Percentiles rank a stretch among this genome's conserved stretches.
Evolutionary conservation across 2,329 filamentous ascomycete genomes (phyloP).

Genomic region (Curvularia sp.): DNA sequence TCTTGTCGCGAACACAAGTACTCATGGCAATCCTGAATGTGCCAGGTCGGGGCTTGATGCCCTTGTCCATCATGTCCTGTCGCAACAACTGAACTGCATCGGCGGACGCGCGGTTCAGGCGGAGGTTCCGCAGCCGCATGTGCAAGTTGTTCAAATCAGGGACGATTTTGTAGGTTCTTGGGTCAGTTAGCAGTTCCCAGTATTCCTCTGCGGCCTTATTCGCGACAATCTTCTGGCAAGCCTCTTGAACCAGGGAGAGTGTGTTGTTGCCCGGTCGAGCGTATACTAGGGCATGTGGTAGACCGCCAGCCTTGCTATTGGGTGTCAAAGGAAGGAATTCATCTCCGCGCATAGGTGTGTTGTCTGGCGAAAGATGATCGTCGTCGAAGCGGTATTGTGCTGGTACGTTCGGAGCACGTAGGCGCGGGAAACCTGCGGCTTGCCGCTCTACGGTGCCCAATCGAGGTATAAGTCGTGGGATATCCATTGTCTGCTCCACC

Average conservation of each 20-base stretch:
- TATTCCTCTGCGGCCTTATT: constrained; percentile 73
- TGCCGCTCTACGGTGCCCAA: constrained; percentile 41
- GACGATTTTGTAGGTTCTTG: constrained; percentile 61
- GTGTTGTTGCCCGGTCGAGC: constrained; percentile 60
- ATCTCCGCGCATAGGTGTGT: constrained; percentile 34
- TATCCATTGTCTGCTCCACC: constrained; percentile 80
- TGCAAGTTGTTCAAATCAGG: constrained; percentile 78
- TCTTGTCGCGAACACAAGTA: constrained; percentile 76
- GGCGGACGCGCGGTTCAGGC: constrained; percentile 69
- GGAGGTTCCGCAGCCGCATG: constrained; percentile 71
- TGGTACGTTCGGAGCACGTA: constrained; percentile 49
- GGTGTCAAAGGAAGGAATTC: constrained; percentile 42
- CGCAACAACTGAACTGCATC: constrained; percentile 66
- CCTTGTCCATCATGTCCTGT: constrained; percentile 38
- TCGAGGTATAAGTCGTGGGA: constrained; percentile 64
- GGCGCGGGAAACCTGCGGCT: constrained; percentile 31
- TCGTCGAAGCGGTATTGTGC: constrained; percentile 37
- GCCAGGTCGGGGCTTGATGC: constrained; percentile 47
- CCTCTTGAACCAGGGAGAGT: constrained; percentile 72
- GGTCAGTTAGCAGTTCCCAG: constrained; percentile 73
- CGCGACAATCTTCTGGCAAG: constrained; percentile 66
- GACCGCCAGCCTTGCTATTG: constrained; percentile 18
- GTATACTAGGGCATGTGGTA: constrained; percentile 49
- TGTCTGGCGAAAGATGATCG: constrained; percentile 35
- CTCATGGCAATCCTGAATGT: constrained; percentile 77